Base-by-base conservation (phyloP, 2,329 filamentous ascomycete species). In the Dactylella cylindrospora region DNA sequence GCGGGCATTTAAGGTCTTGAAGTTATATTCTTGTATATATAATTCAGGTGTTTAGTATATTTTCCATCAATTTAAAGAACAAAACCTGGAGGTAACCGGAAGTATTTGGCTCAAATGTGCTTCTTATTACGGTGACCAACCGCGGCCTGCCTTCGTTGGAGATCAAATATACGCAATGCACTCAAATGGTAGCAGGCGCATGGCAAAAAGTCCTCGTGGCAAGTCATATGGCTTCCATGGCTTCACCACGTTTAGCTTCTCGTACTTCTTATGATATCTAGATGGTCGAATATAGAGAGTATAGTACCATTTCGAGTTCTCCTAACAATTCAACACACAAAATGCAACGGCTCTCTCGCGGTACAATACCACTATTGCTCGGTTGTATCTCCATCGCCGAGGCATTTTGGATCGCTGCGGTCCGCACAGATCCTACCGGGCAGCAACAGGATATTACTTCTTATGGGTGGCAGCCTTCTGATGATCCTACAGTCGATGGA, bases 401-500 rank as follows among this genome's bases (percentile, higher is more conserved):
- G 29, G 46, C 47, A 13, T 61, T 41, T 19, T 61, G 53, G 19
- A 20, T 47, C 7, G 40, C 40, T 13, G 22, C 19, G n/a, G 9
- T 53, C 5, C 46, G 41, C 29, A 43, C 22, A 15, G 49, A 29
- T 15, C 22, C 35, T 9, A 41, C 29, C n/a, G n/a, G n/a, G 5
- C 20, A 15, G 26, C 55, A 32, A 7, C 55, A 52, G 17, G 26
- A 41, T 9, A 10, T 35, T 13, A 40, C 55, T 6, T 22, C 23
- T 4, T 61, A 41, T 46, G 41, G 39, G 36, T 61, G 55, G 55
- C 40, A 47, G 23, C 55, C 55, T 7, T 6, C 43, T 1, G 39
- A 29, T 5, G 31, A 29, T 5, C 5, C 5, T 6, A 9, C 23
- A 15, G 20, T 26, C 35, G 32, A 43, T 25, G 23, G 25, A 3